Percentiles rank a stretch among this genome's conserved stretches.
These are phyloP conservation scores for Aureococcus anophagefferens DNA, from an alignment of 108 stramenopile species.

Conservation along the genomic window DNA sequence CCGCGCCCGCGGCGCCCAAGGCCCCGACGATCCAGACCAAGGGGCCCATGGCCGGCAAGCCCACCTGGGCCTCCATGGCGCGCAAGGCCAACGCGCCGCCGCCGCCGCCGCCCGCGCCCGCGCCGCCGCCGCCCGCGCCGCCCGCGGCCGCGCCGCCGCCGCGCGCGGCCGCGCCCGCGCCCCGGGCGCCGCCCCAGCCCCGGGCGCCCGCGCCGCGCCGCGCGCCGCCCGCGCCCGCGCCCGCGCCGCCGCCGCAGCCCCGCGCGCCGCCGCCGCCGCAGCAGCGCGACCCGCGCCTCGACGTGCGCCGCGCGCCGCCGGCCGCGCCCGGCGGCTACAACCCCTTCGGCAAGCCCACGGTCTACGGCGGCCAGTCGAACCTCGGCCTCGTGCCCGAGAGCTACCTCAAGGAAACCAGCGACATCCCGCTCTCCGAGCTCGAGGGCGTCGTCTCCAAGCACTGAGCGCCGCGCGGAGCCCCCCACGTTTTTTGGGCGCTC, in stretches of 20 bases:
- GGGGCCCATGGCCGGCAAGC: too few relatives aligned
- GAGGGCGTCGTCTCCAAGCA: not conserved
- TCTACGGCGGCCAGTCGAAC: not conserved
- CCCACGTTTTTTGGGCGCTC: too few relatives aligned
- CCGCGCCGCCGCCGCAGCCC: too few relatives aligned
- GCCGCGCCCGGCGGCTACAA: not conserved
- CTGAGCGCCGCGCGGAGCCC: too few relatives aligned
- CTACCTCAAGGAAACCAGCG: not conserved
- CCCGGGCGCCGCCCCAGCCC: not conserved
- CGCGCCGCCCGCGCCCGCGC: not conserved
- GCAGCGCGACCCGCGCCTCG: too few relatives aligned
- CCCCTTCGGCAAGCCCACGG: constrained; percentile 1
- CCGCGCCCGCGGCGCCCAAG: not conserved
- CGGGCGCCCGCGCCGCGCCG: not conserved
- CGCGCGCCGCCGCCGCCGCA: too few relatives aligned
- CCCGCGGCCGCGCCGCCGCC: not conserved
- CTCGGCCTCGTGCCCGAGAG: not conserved
- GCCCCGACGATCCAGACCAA: not conserved
- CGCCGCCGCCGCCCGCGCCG: not conserved
- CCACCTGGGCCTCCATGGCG: too few relatives aligned
- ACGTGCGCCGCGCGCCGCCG: too few relatives aligned
- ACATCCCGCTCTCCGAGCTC: not conserved
- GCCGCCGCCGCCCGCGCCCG: not conserved
- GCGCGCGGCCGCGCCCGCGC: not conserved
- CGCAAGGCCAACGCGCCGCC: not conserved